These are phyloP conservation scores for Colletotrichum cuscutae DNA, from an alignment of 2,329 filamentous ascomycete species.

Conservation along the genomic window DNA sequence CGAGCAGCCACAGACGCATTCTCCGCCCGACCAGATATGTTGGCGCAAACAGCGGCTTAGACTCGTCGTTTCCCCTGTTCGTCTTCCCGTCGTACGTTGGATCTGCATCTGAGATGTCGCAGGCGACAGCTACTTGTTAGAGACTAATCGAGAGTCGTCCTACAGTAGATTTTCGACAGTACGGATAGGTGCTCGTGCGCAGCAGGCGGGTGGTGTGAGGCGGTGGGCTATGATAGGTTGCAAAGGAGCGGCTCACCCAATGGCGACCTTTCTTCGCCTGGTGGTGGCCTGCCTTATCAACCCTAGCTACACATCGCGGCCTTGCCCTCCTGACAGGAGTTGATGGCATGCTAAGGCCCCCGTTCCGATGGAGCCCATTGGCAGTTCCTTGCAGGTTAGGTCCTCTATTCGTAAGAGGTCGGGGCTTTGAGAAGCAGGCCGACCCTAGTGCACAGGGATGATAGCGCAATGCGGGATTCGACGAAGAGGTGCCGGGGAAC, in stretches of 20 bases:
- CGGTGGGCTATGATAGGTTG: slow-evolving; percentile 8
- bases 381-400: neutral
- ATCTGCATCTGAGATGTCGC: slow-evolving; percentile 19
- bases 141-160: slow-evolving; percentile 6
- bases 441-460: slow-evolving; percentile 26
- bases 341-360: slow-evolving; percentile 16
- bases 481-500: slow-evolving; percentile 26
- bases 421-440: neutral
- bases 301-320: slow-evolving; percentile 20
- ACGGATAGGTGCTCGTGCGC: slow-evolving; percentile 10
- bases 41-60: neutral
- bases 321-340: slow-evolving; percentile 23
- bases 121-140: slow-evolving; percentile 18
- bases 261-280: neutral
- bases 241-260: slow-evolving; percentile 1
- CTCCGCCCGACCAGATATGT: neutral
- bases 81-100: neutral
- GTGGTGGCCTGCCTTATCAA: slow-evolving; percentile 2
- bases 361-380: slow-evolving; percentile 33
- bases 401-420: neutral
- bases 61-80: neutral
- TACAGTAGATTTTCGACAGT: slow-evolving; percentile 6
- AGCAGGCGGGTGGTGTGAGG: slow-evolving; percentile 17
- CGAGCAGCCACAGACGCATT: neutral
- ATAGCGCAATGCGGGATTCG: slow-evolving; percentile 35